These are phyloP conservation scores for Magnusiomyces ingens DNA, from an alignment of 1,139 yeast species.

Conservation along the genomic window DNA sequence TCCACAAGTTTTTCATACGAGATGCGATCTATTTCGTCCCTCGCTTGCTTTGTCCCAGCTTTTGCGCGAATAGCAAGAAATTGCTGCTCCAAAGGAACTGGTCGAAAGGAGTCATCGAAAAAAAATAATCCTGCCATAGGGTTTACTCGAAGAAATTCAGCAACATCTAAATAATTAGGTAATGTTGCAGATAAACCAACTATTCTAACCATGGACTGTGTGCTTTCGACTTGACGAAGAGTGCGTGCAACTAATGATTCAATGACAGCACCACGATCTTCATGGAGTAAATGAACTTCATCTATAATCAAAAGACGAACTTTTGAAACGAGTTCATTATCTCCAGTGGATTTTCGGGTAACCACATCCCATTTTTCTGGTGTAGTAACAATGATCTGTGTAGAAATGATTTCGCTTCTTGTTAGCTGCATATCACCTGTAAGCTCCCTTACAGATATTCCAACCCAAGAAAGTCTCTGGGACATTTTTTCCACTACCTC, in stretches of 20 bases:
- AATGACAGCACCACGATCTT: conserved; percentile 96
- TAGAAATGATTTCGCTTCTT: conserved; percentile 68
- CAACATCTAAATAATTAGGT: conserved; percentile 91
- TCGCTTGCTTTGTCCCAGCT: conserved; percentile 63
- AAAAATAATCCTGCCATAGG: conserved; percentile 86
- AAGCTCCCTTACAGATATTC: conserved; percentile 77
- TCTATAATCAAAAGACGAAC: conserved; percentile 84
- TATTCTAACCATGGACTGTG: conserved; percentile 90
- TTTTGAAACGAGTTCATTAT: conserved; percentile 75
- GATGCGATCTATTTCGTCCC: conserved; percentile 68
- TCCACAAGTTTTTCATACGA: conserved; percentile 72
- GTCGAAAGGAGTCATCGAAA: conserved; percentile 89
- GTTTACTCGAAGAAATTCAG: conserved; percentile 90
- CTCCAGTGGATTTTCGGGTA: conserved; percentile 82
- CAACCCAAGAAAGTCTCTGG: conserved; percentile 73
- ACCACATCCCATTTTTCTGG: conserved; percentile 99
- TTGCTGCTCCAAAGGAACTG: conserved; percentile 87
- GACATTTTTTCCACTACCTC: conserved; percentile 91
- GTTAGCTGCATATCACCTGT: conserved; percentile 98
- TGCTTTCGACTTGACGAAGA: conserved; percentile 84
- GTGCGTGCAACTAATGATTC: conserved; percentile 96
- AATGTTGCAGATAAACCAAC: conserved; percentile 96
- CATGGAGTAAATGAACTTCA: conserved; percentile 94
- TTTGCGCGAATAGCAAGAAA: conserved; percentile 85
- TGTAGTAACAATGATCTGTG: conserved; percentile 91